phyloP scores from a whole-genome alignment of 495 filamentous ascomycete species.

The Mycothermus thermophilus region DNA sequence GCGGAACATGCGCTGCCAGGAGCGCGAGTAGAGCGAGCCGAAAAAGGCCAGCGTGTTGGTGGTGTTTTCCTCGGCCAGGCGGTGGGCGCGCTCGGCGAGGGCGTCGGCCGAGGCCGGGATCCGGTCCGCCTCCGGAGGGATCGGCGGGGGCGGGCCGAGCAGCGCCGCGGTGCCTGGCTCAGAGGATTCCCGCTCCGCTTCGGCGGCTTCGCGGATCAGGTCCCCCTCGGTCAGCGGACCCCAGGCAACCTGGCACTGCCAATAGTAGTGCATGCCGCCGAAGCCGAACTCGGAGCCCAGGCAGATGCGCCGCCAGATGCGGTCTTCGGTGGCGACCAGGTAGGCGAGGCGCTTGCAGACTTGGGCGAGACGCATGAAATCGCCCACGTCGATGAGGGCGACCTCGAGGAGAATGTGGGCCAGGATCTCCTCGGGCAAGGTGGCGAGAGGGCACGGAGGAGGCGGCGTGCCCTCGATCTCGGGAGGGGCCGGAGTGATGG shows the following conservation, averaged over 20 bases:
- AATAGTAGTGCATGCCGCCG: conserved; percentile 72
- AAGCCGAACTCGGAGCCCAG: conserved; percentile 60
- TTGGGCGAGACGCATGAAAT: conserved; percentile 61
- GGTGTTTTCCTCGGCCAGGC: conserved; percentile 16
- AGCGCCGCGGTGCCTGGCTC: conserved; percentile 4
- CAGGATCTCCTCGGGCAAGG: conserved; percentile 70
- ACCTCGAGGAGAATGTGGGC: conserved; percentile 44
- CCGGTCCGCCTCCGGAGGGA: no score
- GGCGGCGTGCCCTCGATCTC: conserved; percentile 48
- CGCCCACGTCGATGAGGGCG: conserved; percentile 62
- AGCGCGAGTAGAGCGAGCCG: conserved; percentile 29
- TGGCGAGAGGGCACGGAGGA: conserved; percentile 64
- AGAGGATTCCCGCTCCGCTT: conserved; percentile 2
- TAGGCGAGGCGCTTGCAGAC: conserved; percentile 84
- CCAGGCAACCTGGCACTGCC: conserved; percentile 48
- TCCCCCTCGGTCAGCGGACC: conserved; percentile 34
- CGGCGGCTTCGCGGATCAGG: conserved; percentile 13
- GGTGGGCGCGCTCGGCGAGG: conserved; percentile 14
- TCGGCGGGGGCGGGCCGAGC: neutral
- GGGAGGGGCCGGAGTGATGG: conserved; percentile 43
- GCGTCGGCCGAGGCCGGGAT: conserved; percentile 14
- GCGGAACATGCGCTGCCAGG: conserved; percentile 59
- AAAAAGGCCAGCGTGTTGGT: conserved; percentile 28
- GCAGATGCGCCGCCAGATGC: conserved; percentile 77
- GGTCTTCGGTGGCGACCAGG: conserved; percentile 69